These are phyloP conservation scores for Biancaea sappan DNA, from an alignment of 306 rosid species.

Conservation along the genomic window DNA sequence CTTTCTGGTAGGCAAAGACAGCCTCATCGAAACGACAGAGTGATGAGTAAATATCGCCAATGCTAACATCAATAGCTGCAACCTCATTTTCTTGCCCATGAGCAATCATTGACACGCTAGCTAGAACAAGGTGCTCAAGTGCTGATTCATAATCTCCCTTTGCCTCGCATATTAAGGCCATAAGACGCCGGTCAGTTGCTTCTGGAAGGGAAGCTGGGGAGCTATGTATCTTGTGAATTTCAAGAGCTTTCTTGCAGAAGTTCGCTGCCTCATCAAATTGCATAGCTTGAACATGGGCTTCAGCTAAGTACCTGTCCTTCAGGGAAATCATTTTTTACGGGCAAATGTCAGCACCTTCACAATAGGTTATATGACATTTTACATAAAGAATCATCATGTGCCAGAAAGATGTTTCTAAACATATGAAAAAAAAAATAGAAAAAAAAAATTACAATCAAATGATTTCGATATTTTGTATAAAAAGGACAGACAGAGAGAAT, in stretches of 20 bases:
- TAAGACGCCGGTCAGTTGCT: conserved; percentile 21
- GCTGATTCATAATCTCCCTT: conserved; percentile 26
- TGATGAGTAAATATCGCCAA: conserved; percentile 14
- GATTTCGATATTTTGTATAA: not conserved
- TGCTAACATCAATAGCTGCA: conserved; percentile 26
- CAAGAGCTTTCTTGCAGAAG: conserved; percentile 19
- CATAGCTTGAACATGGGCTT: conserved; percentile 26
- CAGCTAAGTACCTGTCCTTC: conserved; percentile 17
- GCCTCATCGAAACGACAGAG: conserved; percentile 28
- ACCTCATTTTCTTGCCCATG: conserved; percentile 20
- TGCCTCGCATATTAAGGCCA: conserved; percentile 25
- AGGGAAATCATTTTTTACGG: not conserved
- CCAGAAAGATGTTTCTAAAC: not conserved
- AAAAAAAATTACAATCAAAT: not conserved
- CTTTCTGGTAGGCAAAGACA: conserved; percentile 25
- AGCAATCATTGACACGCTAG: conserved; percentile 24
- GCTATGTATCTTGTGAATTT: conserved; percentile 24
- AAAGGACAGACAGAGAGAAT: not conserved
- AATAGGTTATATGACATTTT: not conserved
- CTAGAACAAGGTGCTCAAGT: conserved; percentile 26
- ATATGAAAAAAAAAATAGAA: not conserved
- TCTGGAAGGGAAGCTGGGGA: conserved; percentile 22
- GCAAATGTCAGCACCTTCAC: not conserved
- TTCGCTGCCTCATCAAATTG: conserved; percentile 17
- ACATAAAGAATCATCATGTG: not conserved